Conservation (phyloP, 2,329 filamentous ascomycete species). For the Zymoseptoria ardabiliae region DNA sequence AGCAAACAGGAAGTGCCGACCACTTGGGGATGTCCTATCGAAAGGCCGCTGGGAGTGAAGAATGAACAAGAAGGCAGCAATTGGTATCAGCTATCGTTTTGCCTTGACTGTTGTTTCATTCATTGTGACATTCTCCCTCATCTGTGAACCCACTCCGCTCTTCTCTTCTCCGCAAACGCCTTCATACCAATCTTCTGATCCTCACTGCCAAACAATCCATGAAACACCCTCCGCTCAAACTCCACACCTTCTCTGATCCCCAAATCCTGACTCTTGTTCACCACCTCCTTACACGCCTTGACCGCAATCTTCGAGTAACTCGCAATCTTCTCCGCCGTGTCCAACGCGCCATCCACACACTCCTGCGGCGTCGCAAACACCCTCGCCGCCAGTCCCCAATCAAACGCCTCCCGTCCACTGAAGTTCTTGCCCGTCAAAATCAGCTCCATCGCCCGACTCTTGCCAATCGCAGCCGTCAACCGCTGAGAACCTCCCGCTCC, state of each 20-base stretch:
- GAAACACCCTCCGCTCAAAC: slow-evolving; percentile 84
- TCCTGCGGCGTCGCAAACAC: slow-evolving; percentile 73
- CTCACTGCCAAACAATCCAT: slow-evolving; percentile 83
- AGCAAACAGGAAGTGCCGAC: slow-evolving; percentile 25
- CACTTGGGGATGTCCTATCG: slow-evolving; percentile 24
- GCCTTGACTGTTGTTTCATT: not conserved
- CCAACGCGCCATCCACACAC: slow-evolving; percentile 70
- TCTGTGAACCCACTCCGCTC: slow-evolving; percentile 80
- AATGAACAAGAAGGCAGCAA: not conserved
- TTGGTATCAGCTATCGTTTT: not conserved
- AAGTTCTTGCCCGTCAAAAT: slow-evolving; percentile 83
- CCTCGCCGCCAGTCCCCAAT: slow-evolving; percentile 84
- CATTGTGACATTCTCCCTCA: slow-evolving; percentile 1
- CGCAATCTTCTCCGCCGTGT: slow-evolving; percentile 84
- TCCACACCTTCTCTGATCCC: slow-evolving; percentile 83
- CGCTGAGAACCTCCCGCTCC: slow-evolving; percentile 88
- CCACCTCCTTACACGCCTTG: slow-evolving; percentile 90
- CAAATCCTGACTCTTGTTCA: slow-evolving; percentile 96
- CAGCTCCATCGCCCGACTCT: slow-evolving; percentile 83
- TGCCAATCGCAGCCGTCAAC: slow-evolving; percentile 60
- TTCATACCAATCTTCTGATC: slow-evolving; percentile 95
- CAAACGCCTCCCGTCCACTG: slow-evolving; percentile 71
- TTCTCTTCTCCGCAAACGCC: slow-evolving; percentile 92
- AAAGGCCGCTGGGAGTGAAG: slow-evolving; percentile 11
- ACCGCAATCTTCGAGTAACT: slow-evolving; percentile 79